Evolutionary conservation across 805 yeast species (phyloP).

Genomic region (Vanderwaltozyma yarrowii): DNA sequence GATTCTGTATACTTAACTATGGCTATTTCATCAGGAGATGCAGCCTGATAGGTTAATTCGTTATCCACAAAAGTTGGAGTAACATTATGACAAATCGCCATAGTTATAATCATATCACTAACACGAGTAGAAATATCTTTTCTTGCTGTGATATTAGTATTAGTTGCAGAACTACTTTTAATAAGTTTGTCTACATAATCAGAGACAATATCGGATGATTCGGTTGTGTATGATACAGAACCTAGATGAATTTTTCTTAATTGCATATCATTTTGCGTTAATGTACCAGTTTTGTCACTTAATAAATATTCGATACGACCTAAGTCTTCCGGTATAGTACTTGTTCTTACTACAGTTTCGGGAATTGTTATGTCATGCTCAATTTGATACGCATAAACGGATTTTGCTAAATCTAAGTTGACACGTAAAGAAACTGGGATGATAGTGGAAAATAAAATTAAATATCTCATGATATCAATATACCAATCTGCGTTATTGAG

Average conservation of each 20-base stretch:
- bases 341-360: constrained; percentile 87
- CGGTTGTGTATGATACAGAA: constrained; percentile 82
- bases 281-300: constrained; percentile 93
- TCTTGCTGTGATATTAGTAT: constrained; percentile 26
- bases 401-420: constrained; percentile 87
- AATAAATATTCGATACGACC: constrained; percentile 91
- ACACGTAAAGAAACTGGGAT: constrained; percentile 95
- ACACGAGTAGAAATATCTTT: constrained; percentile 69
- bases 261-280: constrained; percentile 97
- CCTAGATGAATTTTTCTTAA: constrained; percentile 89
- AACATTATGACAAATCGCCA: constrained; percentile 95
- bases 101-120: constrained; percentile 66
- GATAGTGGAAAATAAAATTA: constrained; percentile 86
- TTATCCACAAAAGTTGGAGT: constrained; percentile 85
- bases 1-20: constrained; percentile 83
- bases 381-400: constrained; percentile 91
- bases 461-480: constrained; percentile 78
- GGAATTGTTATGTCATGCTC: constrained; percentile 77
- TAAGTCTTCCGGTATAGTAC: constrained; percentile 95
- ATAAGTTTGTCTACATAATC: constrained; percentile 44
- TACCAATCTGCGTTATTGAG: constrained; percentile 68
- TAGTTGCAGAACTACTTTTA: constrained; percentile 5
- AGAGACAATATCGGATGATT: constrained; percentile 79
- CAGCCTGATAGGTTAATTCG: constrained; percentile 80
- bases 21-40: constrained; percentile 97